Evolutionary conservation across 2,329 filamentous ascomycete genomes (phyloP), one percentile per base, ranked within the genome.

Genomic region (Orbilia quercus): DNA sequence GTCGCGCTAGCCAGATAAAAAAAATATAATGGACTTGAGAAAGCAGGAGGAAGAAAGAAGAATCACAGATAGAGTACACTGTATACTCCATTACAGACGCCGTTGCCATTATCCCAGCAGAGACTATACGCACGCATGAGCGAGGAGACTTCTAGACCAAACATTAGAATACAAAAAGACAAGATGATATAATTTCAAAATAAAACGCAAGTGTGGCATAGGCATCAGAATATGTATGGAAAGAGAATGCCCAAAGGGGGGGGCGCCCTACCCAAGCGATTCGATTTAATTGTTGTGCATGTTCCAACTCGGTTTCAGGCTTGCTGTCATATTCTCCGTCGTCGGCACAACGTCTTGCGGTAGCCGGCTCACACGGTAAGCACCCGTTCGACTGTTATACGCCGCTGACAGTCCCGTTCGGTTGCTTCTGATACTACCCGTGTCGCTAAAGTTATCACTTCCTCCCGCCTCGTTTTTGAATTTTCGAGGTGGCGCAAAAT

Each of bases 321-420:
- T 83, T 75, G 87, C 81, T 66, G 83, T 81, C 80, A 94, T 81
- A 65, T 91, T 87, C 34, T 90, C 86, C 78, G 85, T 85, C 2
- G 91, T 92, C 76, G 92, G 93, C 67, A 96, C 91, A 45, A 89
- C 86, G 76, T 93, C 91, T 67, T 88, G 89, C 0, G 93, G 92
- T 73, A 97, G 85, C 54, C 91, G 88, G 79, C 91, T 95, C 76
- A 97, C 87, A 75, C 93, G 90, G 78, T 96, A 94, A 48, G 92
- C 92, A 76, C 93, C 93, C 66, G 83, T 86, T 76, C 92, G 90
- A 77, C 96, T 88, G 77, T 91, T 90, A 73, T 88, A 83, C 57
- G 87, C 82, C 2, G 87, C 84, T 3, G 91, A 96, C 77, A 96
- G 88, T 55, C 90, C 92, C 45, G 88, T 91, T 54, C 88, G 86